Evolutionary conservation across 371 early-diverging fungal genomes (phyloP).

Genomic region (Entomophthora muscae): DNA sequence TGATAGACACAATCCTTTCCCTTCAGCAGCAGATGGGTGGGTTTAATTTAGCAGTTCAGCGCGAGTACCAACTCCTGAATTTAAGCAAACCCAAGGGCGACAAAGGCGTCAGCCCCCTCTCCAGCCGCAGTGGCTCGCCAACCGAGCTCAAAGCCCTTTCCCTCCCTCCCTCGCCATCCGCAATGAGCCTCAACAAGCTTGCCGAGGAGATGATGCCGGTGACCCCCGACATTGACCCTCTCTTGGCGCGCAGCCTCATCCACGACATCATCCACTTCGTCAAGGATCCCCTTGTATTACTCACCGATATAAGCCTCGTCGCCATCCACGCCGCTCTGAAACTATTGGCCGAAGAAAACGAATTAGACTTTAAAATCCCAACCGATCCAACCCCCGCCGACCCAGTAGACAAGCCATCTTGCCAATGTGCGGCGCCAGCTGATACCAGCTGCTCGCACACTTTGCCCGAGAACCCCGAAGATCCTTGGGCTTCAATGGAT

Average conservation of each 20-base stretch:
- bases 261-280: constrained; percentile 7
- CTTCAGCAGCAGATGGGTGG: background rate
- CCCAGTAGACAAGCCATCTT: background rate
- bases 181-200: constrained; percentile 1
- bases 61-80: background rate
- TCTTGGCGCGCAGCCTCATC: background rate
- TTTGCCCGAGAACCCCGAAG: background rate
- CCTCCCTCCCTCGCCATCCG: constrained; percentile 5
- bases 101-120: background rate
- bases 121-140: background rate
- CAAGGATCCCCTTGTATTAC: background rate
- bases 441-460: background rate
- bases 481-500: background rate
- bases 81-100: background rate
- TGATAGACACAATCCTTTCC: background rate
- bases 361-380: background rate
- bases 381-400: background rate
- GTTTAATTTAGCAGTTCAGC: constrained; percentile 7
- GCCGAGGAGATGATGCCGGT: background rate
- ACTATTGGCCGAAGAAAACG: background rate
- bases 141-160: background rate
- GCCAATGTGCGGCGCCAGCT: background rate
- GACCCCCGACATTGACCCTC: constrained; percentile 3
- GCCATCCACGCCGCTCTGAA: background rate
- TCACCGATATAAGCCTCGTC: background rate